A percentile compares a stretch with the other conserved stretches of the same genome.
These are phyloP conservation scores for Phytophthora pinifolia DNA, from an alignment of 352 stramenopile genomes.

Conservation along the genomic window DNA sequence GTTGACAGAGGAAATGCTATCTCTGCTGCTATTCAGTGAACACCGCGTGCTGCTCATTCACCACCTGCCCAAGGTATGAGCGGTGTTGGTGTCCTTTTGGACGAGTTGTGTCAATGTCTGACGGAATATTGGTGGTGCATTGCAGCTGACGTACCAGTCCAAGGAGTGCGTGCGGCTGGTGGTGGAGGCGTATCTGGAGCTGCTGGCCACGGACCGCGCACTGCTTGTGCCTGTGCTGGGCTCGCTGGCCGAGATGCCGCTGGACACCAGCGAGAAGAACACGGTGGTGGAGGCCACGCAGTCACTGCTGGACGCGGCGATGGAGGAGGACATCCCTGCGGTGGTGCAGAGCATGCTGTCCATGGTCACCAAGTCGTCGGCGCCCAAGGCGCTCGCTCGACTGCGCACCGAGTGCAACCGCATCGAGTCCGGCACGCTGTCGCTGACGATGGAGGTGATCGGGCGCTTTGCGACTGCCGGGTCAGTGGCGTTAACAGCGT, in stretches of 20 bases:
- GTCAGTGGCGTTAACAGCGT: slow-evolving; percentile 46
- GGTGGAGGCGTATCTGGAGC: slow-evolving; percentile 68
- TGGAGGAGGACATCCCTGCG: slow-evolving; percentile 76
- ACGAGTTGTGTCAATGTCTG: neutral
- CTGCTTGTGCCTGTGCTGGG: slow-evolving; percentile 79
- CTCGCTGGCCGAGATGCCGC: slow-evolving; percentile 73
- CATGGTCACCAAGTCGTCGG: slow-evolving; percentile 60
- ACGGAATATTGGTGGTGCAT: neutral
- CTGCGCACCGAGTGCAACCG: slow-evolving; percentile 66
- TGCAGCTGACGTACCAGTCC: slow-evolving; percentile 80
- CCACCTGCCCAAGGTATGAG: slow-evolving; percentile 67
- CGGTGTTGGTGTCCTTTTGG: neutral
- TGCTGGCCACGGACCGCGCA: slow-evolving; percentile 72
- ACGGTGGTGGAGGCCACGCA: slow-evolving; percentile 60
- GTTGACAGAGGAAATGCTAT: slow-evolving; percentile 73
- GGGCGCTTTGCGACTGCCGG: slow-evolving; percentile 56
- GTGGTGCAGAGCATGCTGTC: slow-evolving; percentile 77
- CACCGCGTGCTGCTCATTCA: slow-evolving; percentile 80
- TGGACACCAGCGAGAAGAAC: slow-evolving; percentile 65
- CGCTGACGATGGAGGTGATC: slow-evolving; percentile 67
- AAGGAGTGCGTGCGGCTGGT: slow-evolving; percentile 79
- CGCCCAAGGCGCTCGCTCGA: slow-evolving; percentile 46
- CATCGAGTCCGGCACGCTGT: slow-evolving; percentile 48
- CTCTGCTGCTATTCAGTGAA: slow-evolving; percentile 71
- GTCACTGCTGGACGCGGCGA: slow-evolving; percentile 69